These are phyloP conservation scores for Citrus inodora DNA, from an alignment of 345 rosid species.

Conservation along the genomic window DNA sequence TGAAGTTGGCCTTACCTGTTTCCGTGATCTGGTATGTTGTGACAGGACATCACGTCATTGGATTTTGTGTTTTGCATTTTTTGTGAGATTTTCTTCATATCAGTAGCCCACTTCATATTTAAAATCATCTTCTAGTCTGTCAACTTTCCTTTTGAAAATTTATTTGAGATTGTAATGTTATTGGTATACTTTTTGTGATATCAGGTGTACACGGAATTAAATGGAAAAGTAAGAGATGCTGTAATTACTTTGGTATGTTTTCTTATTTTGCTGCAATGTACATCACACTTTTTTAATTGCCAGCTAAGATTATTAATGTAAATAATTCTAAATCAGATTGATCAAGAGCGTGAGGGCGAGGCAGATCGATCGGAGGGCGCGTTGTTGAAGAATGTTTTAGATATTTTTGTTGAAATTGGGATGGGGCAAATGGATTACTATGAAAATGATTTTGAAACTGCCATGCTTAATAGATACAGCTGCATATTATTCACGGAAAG, in stretches of 20 bases:
- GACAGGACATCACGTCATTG: neutral
- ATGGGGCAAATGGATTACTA: slow-evolving; percentile 48
- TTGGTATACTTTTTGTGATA: neutral
- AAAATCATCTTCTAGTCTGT: neutral
- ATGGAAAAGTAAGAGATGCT: slow-evolving; percentile 45
- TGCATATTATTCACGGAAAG: slow-evolving; percentile 61
- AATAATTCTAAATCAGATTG: slow-evolving; percentile 32
- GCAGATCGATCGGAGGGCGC: slow-evolving; percentile 61
- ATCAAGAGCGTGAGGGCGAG: slow-evolving; percentile 59
- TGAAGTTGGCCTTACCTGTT: slow-evolving; percentile 55
- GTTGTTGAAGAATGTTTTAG: slow-evolving; percentile 53
- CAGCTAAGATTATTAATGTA: neutral
- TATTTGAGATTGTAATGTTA: neutral
- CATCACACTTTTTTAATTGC: neutral
- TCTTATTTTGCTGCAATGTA: neutral
- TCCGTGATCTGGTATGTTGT: slow-evolving; percentile 53
- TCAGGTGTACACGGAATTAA: slow-evolving; percentile 47
- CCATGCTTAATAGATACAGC: slow-evolving; percentile 51
- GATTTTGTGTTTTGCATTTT: neutral
- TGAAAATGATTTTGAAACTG: slow-evolving; percentile 50
- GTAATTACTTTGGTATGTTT: slow-evolving; percentile 50
- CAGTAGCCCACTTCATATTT: neutral
- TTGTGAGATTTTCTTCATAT: neutral
- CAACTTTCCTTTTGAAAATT: neutral
- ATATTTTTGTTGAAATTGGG: slow-evolving; percentile 59